A percentile compares a stretch with the other conserved stretches of the same genome.
These are phyloP conservation scores for Rhazya stricta DNA, from an alignment of 257 asterid genomes.

Conservation along the genomic window DNA sequence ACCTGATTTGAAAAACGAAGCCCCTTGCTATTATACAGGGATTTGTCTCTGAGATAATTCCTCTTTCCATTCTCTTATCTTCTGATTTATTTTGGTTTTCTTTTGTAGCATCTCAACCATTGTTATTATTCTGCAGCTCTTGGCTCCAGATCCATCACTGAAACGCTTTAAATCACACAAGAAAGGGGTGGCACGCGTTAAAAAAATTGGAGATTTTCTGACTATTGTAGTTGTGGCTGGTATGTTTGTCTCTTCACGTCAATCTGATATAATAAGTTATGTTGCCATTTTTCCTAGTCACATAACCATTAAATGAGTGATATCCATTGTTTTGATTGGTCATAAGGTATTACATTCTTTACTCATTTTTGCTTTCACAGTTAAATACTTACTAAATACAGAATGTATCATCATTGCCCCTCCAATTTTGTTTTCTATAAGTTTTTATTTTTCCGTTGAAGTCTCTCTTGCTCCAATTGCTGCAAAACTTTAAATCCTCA, in stretches of 20 bases:
- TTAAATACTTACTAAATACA: background rate
- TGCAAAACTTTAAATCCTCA: background rate
- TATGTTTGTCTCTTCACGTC: conserved; percentile 24
- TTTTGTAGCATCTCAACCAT: conserved; percentile 5
- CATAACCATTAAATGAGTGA: background rate
- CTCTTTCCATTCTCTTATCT: background rate
- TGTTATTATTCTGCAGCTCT: conserved; percentile 49
- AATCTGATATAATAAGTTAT: background rate
- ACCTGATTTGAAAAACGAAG: background rate
- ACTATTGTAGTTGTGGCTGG: conserved; percentile 75
- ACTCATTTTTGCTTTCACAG: background rate
- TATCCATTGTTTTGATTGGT: background rate
- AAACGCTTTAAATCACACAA: conserved; percentile 66
- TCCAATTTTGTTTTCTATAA: background rate
- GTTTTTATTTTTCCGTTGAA: background rate
- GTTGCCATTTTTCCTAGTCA: background rate
- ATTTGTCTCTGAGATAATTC: background rate
- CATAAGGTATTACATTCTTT: background rate
- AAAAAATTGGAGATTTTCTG: conserved; percentile 57
- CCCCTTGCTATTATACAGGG: background rate
- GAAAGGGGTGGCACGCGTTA: conserved; percentile 51
- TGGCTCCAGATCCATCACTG: conserved; percentile 61
- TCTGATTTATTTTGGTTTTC: conserved; percentile 4
- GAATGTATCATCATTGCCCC: background rate
- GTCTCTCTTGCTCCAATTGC: background rate